phyloP scores from a whole-genome alignment of 805 yeast genomes.

The Yarrowia hollandica region DNA sequence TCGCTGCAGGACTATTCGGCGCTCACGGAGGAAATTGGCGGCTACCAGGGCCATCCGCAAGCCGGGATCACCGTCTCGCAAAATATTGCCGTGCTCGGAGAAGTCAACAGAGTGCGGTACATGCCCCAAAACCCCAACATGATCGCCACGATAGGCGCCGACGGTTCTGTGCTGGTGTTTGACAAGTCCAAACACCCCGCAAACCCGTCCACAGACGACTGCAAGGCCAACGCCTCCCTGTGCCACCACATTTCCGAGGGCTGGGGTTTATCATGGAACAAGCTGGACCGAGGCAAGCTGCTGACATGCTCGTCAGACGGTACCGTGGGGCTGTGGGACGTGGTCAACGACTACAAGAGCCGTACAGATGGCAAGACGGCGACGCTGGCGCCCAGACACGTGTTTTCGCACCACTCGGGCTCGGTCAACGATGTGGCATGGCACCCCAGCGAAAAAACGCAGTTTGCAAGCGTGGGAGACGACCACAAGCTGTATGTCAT shows the following conservation, averaged over 20 bases:
- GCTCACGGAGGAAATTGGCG: conserved; percentile 15
- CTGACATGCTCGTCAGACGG: conserved; percentile 65
- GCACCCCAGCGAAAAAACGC: conserved; percentile 59
- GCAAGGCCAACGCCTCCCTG: conserved; percentile 56
- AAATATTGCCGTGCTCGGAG: conserved; percentile 66
- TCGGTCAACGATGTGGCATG: conserved; percentile 76
- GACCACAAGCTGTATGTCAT: conserved; percentile 51
- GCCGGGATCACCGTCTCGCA: conserved; percentile 50
- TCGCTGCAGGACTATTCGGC: conserved; percentile 24
- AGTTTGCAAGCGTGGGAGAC: conserved; percentile 71
- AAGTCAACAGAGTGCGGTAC: conserved; percentile 67
- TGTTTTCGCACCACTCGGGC: conserved; percentile 42
- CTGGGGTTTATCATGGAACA: conserved; percentile 76
- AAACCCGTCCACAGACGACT: conserved; percentile 41
- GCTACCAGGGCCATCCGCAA: conserved; percentile 17
- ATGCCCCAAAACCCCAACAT: conserved; percentile 88
- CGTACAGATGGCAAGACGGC: conserved; percentile 31
- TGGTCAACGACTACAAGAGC: conserved; percentile 45
- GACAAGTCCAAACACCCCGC: conserved; percentile 82
- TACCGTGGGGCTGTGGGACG: conserved; percentile 64
- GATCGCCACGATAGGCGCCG: conserved; percentile 66
- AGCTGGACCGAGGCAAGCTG: conserved; percentile 56
- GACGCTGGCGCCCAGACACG: conserved; percentile 36
- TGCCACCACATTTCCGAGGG: conserved; percentile 47
- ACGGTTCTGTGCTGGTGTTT: conserved; percentile 65